These are phyloP conservation scores for Blastobotrys petasosporus DNA, from an alignment of 1,139 yeast genomes.

Conservation along the genomic window DNA sequence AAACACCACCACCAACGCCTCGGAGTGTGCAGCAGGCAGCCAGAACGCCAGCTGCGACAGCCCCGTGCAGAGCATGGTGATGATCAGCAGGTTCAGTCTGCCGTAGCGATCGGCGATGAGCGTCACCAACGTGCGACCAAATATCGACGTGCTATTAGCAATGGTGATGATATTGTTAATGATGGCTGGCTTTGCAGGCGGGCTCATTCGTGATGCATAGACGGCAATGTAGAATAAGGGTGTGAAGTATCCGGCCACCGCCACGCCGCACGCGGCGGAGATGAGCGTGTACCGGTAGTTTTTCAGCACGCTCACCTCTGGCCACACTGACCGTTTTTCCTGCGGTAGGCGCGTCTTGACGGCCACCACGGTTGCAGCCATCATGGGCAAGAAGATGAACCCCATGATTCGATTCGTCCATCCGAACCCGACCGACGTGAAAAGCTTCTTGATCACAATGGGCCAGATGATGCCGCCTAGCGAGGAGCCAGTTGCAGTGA, in stretches of 20 bases:
- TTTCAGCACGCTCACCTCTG: conserved; percentile 19
- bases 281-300: conserved; percentile 17
- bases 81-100: conserved; percentile 7
- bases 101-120: conserved; percentile 11
- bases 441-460: conserved; percentile 35
- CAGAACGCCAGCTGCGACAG: conserved; percentile 10
- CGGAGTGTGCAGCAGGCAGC: conserved; percentile 23
- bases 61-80: conserved; percentile 7
- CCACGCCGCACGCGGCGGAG: conserved; percentile 23
- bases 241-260: conserved; percentile 36
- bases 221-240: conserved; percentile 39
- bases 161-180: conserved; percentile 37
- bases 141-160: conserved; percentile 42
- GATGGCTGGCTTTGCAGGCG: conserved; percentile 37
- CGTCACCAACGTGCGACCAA: conserved; percentile 40
- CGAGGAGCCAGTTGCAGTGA: conserved; percentile 57
- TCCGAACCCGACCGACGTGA: conserved; percentile 41
- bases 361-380: conserved; percentile 32
- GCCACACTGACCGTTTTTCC: conserved; percentile 14
- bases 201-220: conserved; percentile 33
- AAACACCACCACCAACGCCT: conserved; percentile 35
- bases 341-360: conserved; percentile 29
- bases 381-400: conserved; percentile 39
- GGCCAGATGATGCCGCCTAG: conserved; percentile 60
- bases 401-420: conserved; percentile 49